Evolutionary conservation across 768 basidiomycete genomes (phyloP).

Genomic region (Suillus alpinus): DNA sequence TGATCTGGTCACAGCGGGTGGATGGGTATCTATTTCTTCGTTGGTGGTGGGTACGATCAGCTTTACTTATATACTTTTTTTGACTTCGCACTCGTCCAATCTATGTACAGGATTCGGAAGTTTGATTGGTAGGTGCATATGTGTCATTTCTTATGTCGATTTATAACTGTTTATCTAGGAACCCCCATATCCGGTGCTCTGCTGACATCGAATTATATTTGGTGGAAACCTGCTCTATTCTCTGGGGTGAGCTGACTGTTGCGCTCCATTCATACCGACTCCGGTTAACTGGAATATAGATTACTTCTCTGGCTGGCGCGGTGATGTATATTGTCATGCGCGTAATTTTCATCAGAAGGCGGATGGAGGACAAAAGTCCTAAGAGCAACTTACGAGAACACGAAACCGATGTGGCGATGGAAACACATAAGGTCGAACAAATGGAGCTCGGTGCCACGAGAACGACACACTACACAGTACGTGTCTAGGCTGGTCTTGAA

Average conservation of each 20-base stretch:
- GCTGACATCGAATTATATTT: not conserved
- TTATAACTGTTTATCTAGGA: not conserved
- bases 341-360: not conserved
- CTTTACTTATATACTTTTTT: too few species aligned
- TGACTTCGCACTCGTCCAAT: too few species aligned
- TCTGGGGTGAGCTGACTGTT: not conserved
- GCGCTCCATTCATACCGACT: not conserved
- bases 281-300: not conserved
- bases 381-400: too few species aligned
- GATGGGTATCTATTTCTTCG: too few species aligned
- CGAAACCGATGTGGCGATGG: too few species aligned
- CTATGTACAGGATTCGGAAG: not conserved
- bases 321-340: not conserved
- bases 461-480: too few species aligned
- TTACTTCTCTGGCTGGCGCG: not conserved
- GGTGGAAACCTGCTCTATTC: not conserved
- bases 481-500: too few species aligned
- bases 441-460: too few species aligned
- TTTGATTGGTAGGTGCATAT: not conserved
- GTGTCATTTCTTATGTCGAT: not conserved
- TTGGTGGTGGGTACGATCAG: too few species aligned
- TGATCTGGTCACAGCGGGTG: too few species aligned
- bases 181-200: not conserved
- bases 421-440: too few species aligned
- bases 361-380: too few species aligned